Evolutionary conservation across 176 grass and related monocot species (phyloP), one percentile per base, ranked within the genome.

Genomic region (Melocanna baccifera): DNA sequence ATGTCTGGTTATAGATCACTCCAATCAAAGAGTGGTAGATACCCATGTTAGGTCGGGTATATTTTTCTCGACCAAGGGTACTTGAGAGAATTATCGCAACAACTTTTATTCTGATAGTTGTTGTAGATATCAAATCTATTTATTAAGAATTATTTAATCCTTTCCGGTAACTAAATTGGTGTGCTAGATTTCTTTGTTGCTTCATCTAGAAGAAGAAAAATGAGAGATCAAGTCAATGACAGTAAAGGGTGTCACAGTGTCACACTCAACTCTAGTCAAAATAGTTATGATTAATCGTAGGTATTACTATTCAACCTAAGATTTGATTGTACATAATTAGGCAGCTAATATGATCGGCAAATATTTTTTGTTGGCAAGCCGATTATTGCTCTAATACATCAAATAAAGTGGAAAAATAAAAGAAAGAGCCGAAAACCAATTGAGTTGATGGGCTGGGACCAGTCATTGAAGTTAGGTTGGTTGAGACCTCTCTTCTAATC

Each of bases 401-500:
- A 50, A 50, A 15, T 5, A 50, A 28, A 6, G 29, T 25, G 22
- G 10, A 14, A 32, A 36, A 56, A 39, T 2, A 51, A 5, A 39
- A 4, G 1, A 9, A 18, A 36, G 20, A 39, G 67, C 3, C 16
- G 16, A 57, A 46, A 66, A 9, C 32, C 72, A 39, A 48, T 47
- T 67, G 6, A 79, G 37, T 19, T 45, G 28, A 53, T 56, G 66
- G 15, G 12, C 8, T 22, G 67, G 84, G 84, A 79, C 79, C 67
- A 32, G 40, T n/a, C 14, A 72, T 70, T 90, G 72, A 81, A 71
- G 77, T 39, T 41, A 23, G 66, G 4, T 18, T 68, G 84, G 74
- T 75, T 32, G 68, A 50, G 75, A 87, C 84, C 52, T 83, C 5
- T 67, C 68, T 69, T 84, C 61, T 79, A 84, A 90, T 80, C 62